Evolutionary conservation across 2,329 filamentous ascomycete genomes (phyloP), one percentile per base, ranked within the genome.

Genomic region (Colletotrichum echinochloae): DNA sequence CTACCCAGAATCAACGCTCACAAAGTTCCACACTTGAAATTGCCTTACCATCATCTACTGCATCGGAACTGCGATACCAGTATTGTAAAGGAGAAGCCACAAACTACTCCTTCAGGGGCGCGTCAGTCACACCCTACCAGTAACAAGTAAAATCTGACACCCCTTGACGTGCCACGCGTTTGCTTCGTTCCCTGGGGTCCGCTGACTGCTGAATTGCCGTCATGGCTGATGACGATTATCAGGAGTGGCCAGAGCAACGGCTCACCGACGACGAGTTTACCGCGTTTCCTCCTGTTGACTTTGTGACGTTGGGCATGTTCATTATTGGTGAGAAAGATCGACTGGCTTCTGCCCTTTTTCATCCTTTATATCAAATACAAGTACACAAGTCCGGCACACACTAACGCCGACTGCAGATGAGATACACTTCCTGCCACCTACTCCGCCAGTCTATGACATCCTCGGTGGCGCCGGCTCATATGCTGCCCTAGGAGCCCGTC

Each of bases 401-500:
- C 26, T 28, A 12, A 48, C 39, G 14, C 1, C 7, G 5, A 51
- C 20, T n/a, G n/a, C 35, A 95, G 95, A 98, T 84, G 94, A 98
- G 71, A 98, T 98, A 76, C 92, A 98, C 76, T 97, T 94, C 77
- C 85, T 89, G 39, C 90, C 91, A 3, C 89, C 92, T 51, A 90
- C 83, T 66, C 88, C 91, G 5, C 86, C 91, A 16, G 91, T 92
- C 48, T 89, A 88, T 75, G 87, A 95, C 77, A 88, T 98, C 26
- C 85, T 96, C n/a, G 96, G 96, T 62, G 96, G 96, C 30, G 96
- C 92, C 35, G 96, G 95, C 33, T 89, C 94, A 2, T 98, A 93
- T 79, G 91, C 93, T 11, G 94, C 94, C 9, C 84, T 98, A 8
- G 96, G 96, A 26, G 96, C 96, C 23, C 92, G 96, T 39, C 85